phyloP scores from a whole-genome alignment of 495 filamentous ascomycete genomes.

The Gamarada debralockiae region DNA sequence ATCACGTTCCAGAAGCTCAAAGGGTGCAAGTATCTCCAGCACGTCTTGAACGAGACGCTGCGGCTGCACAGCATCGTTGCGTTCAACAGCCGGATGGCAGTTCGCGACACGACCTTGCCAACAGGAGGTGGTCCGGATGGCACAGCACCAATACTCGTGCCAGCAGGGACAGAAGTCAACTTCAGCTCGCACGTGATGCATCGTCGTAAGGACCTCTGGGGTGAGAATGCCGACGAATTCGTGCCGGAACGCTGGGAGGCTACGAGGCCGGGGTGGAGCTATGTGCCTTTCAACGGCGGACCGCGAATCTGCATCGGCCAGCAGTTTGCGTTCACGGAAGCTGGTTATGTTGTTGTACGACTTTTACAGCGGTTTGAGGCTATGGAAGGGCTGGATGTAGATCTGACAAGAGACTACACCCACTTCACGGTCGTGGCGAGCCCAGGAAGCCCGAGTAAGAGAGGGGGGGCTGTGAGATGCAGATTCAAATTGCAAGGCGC shows the following conservation, averaged over 20 bases:
- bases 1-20: constrained; percentile 67
- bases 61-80: constrained; percentile 51
- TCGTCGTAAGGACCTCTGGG: constrained; percentile 45
- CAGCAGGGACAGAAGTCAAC: constrained; percentile 36
- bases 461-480: too few species aligned
- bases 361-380: too few species aligned
- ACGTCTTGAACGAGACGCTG: constrained; percentile 41
- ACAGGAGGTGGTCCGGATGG: constrained; percentile 69
- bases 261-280: constrained; percentile 37
- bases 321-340: constrained; percentile 74
- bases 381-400: too few species aligned
- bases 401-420: too few species aligned
- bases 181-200: constrained; percentile 50
- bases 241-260: constrained; percentile 51
- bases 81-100: constrained; percentile 52
- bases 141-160: constrained; percentile 31
- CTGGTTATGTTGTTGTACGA: constrained; percentile 63
- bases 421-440: too few species aligned
- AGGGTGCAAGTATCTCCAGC: constrained; percentile 44
- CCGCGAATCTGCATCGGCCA: constrained; percentile 84
- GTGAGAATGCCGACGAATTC: constrained; percentile 44
- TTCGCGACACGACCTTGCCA: constrained; percentile 62
- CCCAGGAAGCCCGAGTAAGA: too few species aligned
- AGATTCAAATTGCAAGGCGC: too few species aligned
- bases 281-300: constrained; percentile 54